phyloP scores from a whole-genome alignment of 2,329 filamentous ascomycete genomes.

The Fusarium oligoseptatum region DNA sequence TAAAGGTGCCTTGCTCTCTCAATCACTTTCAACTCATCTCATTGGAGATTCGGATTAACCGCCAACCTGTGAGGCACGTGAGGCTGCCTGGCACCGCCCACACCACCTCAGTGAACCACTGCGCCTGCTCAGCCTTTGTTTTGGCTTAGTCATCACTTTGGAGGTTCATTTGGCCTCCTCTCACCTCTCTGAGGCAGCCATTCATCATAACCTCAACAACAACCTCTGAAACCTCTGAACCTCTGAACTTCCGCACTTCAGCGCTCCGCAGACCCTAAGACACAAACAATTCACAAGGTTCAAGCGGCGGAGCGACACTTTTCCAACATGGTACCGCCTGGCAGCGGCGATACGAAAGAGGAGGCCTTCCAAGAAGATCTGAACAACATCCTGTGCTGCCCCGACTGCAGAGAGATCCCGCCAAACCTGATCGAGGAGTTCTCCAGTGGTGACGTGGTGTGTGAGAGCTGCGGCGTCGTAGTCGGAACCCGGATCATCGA shows the following conservation, averaged over 20 bases:
- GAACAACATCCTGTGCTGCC: conserved; percentile 86
- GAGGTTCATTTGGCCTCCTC: conserved; percentile 1
- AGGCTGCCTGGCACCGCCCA: background rate
- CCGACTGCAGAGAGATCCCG: conserved; percentile 91
- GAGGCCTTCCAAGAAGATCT: conserved; percentile 82
- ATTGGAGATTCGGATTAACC: background rate
- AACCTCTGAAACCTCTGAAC: background rate
- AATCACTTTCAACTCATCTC: background rate
- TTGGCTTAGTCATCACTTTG: background rate
- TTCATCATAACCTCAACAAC: conserved; percentile 1
- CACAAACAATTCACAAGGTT: background rate
- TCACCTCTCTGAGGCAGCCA: background rate
- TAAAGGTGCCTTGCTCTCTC: background rate
- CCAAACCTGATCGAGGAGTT: conserved; percentile 95
- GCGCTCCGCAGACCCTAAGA: background rate
- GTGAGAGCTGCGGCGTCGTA: conserved; percentile 90
- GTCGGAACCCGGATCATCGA: conserved; percentile 93
- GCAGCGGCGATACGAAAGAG: conserved; percentile 49
- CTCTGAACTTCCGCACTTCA: background rate
- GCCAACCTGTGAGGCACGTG: background rate
- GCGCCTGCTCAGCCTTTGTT: background rate
- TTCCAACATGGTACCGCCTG: conserved; percentile 62
- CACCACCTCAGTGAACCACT: background rate
- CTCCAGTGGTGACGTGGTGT: conserved; percentile 92
- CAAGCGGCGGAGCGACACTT: conserved; percentile 39